Base-by-base conservation (phyloP, 202 grass and related monocot species). In the Panicum hallii region DNA sequence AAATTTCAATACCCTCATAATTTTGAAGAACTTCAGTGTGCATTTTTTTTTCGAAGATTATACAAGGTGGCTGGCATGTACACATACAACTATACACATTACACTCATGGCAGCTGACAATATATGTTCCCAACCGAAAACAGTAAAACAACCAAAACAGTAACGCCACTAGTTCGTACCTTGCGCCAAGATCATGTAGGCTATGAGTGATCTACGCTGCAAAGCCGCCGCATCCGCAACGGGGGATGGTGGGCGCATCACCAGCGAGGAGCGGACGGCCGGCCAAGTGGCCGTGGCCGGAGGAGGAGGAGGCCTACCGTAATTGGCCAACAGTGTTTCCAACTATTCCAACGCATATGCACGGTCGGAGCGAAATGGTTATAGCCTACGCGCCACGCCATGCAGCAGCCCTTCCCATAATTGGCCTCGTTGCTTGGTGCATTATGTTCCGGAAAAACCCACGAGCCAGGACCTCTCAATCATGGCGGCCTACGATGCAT, bases 401-500 rank as follows among this genome's bases (percentile, higher is more conserved):
- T 26, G 42, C 10, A 4, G 23, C 22, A 72, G 7, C 23, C 45
- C 42, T 45, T 72, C 50, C 52, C 56, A 48, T 79, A 6, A 79
- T 74, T 57, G 86, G 36, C 64, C 74, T 5, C 9, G 11, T n/a
- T 44, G 34, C 30, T 45, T 45, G 74, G 66, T 47, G 5, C 46
- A 67, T 32, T 9, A 64, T 47, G 10, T 47, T 82, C 75, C 76
- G 52, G 82, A 75, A 52, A 84, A 80, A 63, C 17, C 14, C 30
- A 49, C 58, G 68, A 80, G 66, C 75, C 66, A 28, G 36, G 17
- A 15, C 8, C 80, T 38, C 28, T 48, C 75, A 84, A 84, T 84
- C 57, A 80, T 83, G 79, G 5, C 6, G 81, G 20, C 47, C 67
- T 62, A 36, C n/a, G 22, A 63, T 77, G 30, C 14, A 30, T 26